Conservation (phyloP, 352 stramenopile species). For the Globisporangium cystogenes region DNA sequence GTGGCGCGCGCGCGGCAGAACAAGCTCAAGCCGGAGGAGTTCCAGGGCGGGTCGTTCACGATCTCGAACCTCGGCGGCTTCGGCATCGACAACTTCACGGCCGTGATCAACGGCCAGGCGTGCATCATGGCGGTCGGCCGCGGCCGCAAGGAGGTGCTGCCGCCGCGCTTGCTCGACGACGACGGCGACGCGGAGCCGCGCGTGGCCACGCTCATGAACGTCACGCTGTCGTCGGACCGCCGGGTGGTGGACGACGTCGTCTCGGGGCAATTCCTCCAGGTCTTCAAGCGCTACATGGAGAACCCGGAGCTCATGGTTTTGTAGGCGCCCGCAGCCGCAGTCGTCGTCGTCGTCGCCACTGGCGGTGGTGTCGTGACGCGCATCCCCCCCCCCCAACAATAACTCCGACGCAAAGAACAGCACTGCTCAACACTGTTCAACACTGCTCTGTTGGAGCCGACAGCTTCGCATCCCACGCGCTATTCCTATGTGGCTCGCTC, state of each 20-base stretch:
- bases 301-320: constrained; percentile 89
- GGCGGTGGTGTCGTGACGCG: too few relatives aligned
- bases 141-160: constrained; percentile 85
- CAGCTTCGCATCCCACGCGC: too few relatives aligned
- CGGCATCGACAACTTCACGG: constrained; percentile 97
- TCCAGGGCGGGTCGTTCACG: constrained; percentile 98
- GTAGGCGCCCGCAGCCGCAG: too few relatives aligned
- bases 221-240: constrained; percentile 95
- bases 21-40: constrained; percentile 99
- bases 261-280: constrained; percentile 93
- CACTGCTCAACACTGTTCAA: too few relatives aligned
- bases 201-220: constrained; percentile 93
- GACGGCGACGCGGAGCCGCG: constrained; percentile 68
- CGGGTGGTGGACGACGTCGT: constrained; percentile 97
- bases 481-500: too few relatives aligned
- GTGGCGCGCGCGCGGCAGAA: constrained; percentile 92
- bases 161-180: constrained; percentile 33
- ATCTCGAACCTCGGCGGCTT: constrained; percentile 98
- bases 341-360: too few relatives aligned
- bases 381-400: too few relatives aligned
- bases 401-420: too few relatives aligned
- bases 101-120: constrained; percentile 98
- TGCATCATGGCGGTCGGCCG: constrained; percentile 98
- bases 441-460: too few relatives aligned
- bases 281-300: constrained; percentile 96